These are phyloP conservation scores for Aspergillus quadricinctus DNA, from an alignment of 2,329 filamentous ascomycete species.

Conservation along the genomic window DNA sequence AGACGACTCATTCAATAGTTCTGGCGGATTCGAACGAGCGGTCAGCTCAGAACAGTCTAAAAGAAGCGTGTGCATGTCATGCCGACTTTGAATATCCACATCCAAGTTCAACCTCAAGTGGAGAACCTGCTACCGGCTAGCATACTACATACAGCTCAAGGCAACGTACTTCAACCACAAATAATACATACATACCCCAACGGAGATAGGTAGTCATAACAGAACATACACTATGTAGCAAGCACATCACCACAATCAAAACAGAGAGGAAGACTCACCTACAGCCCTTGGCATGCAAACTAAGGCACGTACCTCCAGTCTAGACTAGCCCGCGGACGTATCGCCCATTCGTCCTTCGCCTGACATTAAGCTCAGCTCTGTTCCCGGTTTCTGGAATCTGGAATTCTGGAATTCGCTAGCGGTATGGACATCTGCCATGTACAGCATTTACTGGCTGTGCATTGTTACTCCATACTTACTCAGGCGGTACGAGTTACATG, in stretches of 20 bases:
- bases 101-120: not conserved
- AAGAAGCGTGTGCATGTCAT: not conserved
- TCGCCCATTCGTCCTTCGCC: not conserved
- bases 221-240: no score
- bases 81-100: not conserved
- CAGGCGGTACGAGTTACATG: no score
- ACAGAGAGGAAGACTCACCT: no score
- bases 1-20: not conserved
- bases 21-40: not conserved
- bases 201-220: no score
- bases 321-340: constrained; percentile 9
- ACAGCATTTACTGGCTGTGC: no score
- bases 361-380: constrained; percentile 5
- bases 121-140: not conserved
- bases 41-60: not conserved
- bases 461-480: no score
- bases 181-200: no score
- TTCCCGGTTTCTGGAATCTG: constrained; percentile 15
- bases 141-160: no score
- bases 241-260: no score
- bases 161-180: no score
- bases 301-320: not conserved
- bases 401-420: not conserved
- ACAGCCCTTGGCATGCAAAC: not conserved
- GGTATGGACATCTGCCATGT: not conserved